A percentile compares a stretch with the other conserved stretches of the same genome.
Evolutionary conservation across 495 filamentous ascomycete species (phyloP).

Genomic region (Penicillium bialowiezense): DNA sequence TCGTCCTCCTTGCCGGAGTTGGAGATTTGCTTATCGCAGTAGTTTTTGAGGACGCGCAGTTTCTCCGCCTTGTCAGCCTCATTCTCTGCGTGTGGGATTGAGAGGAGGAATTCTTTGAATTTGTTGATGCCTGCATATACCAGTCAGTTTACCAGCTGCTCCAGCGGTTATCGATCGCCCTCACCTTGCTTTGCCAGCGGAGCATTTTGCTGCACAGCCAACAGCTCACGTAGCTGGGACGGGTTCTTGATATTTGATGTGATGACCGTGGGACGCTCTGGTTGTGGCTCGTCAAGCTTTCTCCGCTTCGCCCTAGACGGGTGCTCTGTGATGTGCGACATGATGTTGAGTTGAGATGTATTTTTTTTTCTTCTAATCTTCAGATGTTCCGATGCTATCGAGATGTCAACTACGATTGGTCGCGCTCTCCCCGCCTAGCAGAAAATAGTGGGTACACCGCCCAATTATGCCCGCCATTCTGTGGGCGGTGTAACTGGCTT

Average conservation of each 20-base stretch:
- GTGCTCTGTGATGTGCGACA: slow-evolving; percentile 28
- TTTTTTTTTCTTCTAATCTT: slow-evolving; percentile 19
- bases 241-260: slow-evolving; percentile 49
- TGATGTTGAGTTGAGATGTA: slow-evolving; percentile 14
- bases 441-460: neutral
- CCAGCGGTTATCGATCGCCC: slow-evolving; percentile 11
- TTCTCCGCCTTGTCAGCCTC: slow-evolving; percentile 48
- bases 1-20: slow-evolving; percentile 51
- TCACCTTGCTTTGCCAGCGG: slow-evolving; percentile 61
- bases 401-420: slow-evolving; percentile 24
- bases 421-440: slow-evolving; percentile 7
- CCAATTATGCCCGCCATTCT: neutral
- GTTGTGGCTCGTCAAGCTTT: slow-evolving; percentile 32
- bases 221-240: slow-evolving; percentile 58
- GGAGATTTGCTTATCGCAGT: slow-evolving; percentile 65
- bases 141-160: neutral
- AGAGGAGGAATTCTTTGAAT: slow-evolving; percentile 73
- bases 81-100: slow-evolving; percentile 53
- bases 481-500: neutral
- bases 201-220: slow-evolving; percentile 66
- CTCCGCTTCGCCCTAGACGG: slow-evolving; percentile 39
- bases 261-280: slow-evolving; percentile 22
- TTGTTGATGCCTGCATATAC: slow-evolving; percentile 58
- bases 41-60: slow-evolving; percentile 65
- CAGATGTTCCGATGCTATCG: slow-evolving; percentile 26